Percentiles rank a stretch among this genome's conserved stretches.
Conservation (phyloP, 2,329 filamentous ascomycete genomes). For the Fonsecaea multimorphosa region DNA sequence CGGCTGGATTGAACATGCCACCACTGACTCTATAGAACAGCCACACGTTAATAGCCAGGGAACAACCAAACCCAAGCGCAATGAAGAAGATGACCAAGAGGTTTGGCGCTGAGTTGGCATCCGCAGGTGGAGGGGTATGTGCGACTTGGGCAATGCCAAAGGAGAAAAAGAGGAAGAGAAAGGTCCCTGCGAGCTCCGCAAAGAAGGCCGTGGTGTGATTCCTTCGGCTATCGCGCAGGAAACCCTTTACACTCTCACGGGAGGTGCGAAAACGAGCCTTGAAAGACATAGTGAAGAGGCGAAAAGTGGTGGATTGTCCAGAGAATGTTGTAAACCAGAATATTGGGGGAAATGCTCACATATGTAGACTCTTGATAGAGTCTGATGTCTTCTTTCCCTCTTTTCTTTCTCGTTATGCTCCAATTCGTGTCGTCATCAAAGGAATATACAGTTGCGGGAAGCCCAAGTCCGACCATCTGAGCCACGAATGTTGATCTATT, state of each 20-base stretch:
- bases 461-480: too few species aligned
- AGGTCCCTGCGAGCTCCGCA: constrained; percentile 60
- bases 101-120: constrained; percentile 16
- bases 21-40: constrained; percentile 60
- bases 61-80: constrained; percentile 52
- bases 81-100: constrained; percentile 31
- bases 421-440: too few species aligned
- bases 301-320: too few species aligned
- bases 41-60: constrained; percentile 60
- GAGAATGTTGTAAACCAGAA: too few species aligned
- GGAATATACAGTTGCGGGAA: too few species aligned
- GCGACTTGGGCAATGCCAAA: constrained; percentile 56
- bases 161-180: constrained; percentile 58
- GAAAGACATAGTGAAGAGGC: too few species aligned
- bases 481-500: too few species aligned
- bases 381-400: too few species aligned
- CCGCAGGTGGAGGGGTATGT: constrained; percentile 44
- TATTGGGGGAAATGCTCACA: too few species aligned
- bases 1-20: constrained; percentile 58
- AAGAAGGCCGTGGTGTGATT: constrained; percentile 51
- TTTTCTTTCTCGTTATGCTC: too few species aligned
- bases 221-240: constrained; percentile 20
- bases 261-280: too few species aligned
- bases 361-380: too few species aligned
- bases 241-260: background rate